Evolutionary conservation across 2,329 filamentous ascomycete genomes (phyloP).

Genomic region (Talaromyces islandicus): DNA sequence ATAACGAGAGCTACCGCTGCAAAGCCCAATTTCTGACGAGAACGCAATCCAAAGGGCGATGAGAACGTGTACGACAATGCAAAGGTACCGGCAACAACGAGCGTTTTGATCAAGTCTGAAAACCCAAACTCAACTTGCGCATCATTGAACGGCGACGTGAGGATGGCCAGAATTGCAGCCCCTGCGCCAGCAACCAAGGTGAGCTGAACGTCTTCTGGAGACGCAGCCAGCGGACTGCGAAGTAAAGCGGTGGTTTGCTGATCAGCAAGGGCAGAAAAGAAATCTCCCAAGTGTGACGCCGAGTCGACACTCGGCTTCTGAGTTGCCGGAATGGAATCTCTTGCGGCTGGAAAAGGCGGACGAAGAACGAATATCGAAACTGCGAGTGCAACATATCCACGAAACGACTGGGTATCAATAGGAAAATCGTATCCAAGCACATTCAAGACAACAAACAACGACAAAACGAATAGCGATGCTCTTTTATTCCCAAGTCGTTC

Average conservation of each 20-base stretch:
- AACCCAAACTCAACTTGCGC: slow-evolving; percentile 15
- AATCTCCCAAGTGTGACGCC: slow-evolving; percentile 3
- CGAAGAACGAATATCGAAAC: slow-evolving; percentile 43
- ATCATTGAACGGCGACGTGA: slow-evolving; percentile 16
- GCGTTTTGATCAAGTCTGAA: slow-evolving; percentile 19
- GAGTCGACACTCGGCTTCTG: slow-evolving; percentile 8
- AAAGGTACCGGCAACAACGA: slow-evolving; percentile 19
- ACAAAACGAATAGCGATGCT: slow-evolving; percentile 21
- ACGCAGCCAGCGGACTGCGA: slow-evolving; percentile 12
- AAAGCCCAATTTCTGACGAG: slow-evolving; percentile 27
- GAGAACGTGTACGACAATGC: slow-evolving; percentile 22
- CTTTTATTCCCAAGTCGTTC: slow-evolving; percentile 23
- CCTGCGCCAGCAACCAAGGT: slow-evolving; percentile 22
- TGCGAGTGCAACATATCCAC: slow-evolving; percentile 44
- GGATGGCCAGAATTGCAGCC: slow-evolving; percentile 18
- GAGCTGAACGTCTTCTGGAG: slow-evolving; percentile 21
- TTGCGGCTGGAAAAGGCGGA: slow-evolving; percentile 35
- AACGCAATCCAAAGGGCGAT: slow-evolving; percentile 20
- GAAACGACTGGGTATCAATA: slow-evolving; percentile 32
- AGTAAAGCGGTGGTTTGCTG: slow-evolving; percentile 15
- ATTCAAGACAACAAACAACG: slow-evolving; percentile 18
- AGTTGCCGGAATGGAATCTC: slow-evolving; percentile 14
- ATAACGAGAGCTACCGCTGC: slow-evolving; percentile 20
- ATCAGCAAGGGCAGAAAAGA: slow-evolving; percentile 8
- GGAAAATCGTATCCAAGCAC: slow-evolving; percentile 24